These are phyloP conservation scores for Whalleya microplaca DNA, from an alignment of 2,329 filamentous ascomycete species.

Conservation along the genomic window DNA sequence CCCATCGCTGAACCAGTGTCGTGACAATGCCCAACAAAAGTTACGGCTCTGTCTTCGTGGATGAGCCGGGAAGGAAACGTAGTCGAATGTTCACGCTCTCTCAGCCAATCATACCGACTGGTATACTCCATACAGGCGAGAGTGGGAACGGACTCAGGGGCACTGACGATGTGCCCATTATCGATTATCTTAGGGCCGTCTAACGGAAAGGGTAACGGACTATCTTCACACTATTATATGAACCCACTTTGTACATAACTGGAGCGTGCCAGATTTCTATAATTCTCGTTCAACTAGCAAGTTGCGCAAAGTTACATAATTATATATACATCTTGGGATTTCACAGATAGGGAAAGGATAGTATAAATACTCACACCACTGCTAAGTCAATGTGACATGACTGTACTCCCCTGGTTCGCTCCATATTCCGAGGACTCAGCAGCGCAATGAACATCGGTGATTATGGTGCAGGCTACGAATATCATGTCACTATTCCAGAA, in stretches of 20 bases:
- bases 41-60: no score
- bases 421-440: not conserved
- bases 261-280: not conserved
- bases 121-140: not conserved
- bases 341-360: not conserved
- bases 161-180: not conserved
- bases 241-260: not conserved
- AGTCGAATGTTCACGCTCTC: not conserved
- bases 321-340: not conserved
- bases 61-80: no score
- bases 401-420: not conserved
- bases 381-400: not conserved
- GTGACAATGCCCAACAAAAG: no score
- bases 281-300: not conserved
- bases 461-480: not conserved
- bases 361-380: not conserved
- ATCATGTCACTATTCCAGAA: not conserved
- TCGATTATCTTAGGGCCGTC: not conserved
- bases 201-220: not conserved
- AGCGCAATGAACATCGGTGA: not conserved
- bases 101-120: not conserved
- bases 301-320: not conserved
- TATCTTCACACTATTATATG: no score
- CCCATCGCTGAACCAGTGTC: no score
- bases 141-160: not conserved